These are phyloP conservation scores for Mucor sp. DNA, from an alignment of 371 early-diverging fungal genomes.

Conservation along the genomic window DNA sequence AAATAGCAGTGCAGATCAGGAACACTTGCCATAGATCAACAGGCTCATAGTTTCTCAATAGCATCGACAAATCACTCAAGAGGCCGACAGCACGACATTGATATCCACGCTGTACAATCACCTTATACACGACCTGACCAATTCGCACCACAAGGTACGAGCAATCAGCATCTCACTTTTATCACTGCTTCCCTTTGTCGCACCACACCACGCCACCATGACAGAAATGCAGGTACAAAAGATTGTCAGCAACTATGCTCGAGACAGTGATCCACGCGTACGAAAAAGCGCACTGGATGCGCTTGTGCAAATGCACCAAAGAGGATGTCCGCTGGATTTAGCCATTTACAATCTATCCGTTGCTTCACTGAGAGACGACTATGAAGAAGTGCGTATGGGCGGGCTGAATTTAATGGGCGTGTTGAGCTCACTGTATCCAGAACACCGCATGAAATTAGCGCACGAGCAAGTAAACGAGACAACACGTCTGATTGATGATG, in stretches of 20 bases:
- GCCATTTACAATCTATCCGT: constrained; percentile 63
- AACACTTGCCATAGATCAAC: too few species aligned
- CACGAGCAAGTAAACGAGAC: constrained; percentile 48
- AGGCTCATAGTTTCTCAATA: neutral
- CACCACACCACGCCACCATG: constrained; percentile 13
- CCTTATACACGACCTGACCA: constrained; percentile 40
- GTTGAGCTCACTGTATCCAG: constrained; percentile 53
- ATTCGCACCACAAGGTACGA: constrained; percentile 56
- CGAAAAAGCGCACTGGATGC: constrained; percentile 60
- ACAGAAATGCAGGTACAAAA: constrained; percentile 43
- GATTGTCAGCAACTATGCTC: constrained; percentile 55
- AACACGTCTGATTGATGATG: constrained; percentile 72
- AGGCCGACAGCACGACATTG: constrained; percentile 22
- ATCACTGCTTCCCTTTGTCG: constrained; percentile 45
- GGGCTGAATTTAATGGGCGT: constrained; percentile 65
- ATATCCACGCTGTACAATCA: constrained; percentile 32
- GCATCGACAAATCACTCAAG: constrained; percentile 26
- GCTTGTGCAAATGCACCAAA: constrained; percentile 51
- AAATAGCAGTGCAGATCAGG: neutral
- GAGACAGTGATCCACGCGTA: constrained; percentile 58
- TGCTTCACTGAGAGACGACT: constrained; percentile 62
- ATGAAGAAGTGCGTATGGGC: constrained; percentile 70
- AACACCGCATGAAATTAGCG: constrained; percentile 48
- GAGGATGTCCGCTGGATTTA: constrained; percentile 52
- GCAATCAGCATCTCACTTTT: constrained; percentile 50